A percentile compares a stretch with the other conserved stretches of the same genome.
Evolutionary conservation across 306 rosid species (phyloP).

Genomic region (Gillenia trifoliata): DNA sequence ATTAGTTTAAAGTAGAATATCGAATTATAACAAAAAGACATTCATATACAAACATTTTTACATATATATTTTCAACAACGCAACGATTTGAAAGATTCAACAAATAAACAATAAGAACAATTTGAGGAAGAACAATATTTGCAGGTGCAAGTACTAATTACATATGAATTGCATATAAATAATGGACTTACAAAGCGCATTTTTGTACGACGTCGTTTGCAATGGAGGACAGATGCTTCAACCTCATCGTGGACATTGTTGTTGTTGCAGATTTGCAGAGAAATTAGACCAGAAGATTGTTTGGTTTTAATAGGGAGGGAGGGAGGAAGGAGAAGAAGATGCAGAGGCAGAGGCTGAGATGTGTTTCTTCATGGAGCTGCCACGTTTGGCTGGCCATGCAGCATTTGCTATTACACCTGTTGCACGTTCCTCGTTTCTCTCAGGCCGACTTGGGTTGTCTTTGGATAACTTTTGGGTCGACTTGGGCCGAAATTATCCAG

Average conservation of each 20-base stretch:
- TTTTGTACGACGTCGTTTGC: slow-evolving; percentile 39
- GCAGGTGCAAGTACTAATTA: no score
- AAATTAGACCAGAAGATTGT: background rate
- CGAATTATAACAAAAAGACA: background rate
- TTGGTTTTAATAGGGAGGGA: background rate
- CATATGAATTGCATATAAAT: background rate
- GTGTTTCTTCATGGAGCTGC: slow-evolving; percentile 1
- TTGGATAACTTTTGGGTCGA: no score
- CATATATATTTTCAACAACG: no score
- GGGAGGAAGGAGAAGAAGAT: background rate
- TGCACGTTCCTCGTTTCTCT: background rate
- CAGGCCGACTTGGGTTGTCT: background rate
- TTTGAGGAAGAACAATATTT: no score
- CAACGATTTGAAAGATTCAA: no score
- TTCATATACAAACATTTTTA: no score
- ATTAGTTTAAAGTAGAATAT: background rate
- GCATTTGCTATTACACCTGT: background rate
- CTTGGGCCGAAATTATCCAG: no score
- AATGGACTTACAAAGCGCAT: slow-evolving; percentile 30
- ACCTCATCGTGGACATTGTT: slow-evolving; percentile 1
- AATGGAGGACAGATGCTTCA: slow-evolving; percentile 36
- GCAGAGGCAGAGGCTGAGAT: background rate
- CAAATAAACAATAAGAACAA: no score
- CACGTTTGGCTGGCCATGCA: slow-evolving; percentile 30
- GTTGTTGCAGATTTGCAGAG: background rate